Conservation (phyloP, 2,329 filamentous ascomycete genomes). For the Xylariomycetidae sp. region DNA sequence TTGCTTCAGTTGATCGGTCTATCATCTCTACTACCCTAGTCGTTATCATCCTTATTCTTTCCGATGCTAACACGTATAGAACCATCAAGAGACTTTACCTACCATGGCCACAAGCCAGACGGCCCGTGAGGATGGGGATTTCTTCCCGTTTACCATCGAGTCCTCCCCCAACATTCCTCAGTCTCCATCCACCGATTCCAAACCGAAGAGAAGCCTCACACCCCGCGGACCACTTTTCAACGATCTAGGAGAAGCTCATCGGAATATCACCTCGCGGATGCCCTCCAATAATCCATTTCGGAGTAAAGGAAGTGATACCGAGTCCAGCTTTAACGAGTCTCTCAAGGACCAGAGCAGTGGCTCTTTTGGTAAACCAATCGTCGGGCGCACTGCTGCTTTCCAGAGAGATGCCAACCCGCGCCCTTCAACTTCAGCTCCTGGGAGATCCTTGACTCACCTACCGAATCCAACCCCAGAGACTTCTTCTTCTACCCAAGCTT, state of each 20-base stretch:
- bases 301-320: conserved; percentile 4
- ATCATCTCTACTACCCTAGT: too few species aligned
- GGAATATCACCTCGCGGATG: conserved; percentile 30
- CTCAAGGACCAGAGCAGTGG: conserved; percentile 2
- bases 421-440: conserved; percentile 3
- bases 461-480: too few species aligned
- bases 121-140: conserved; percentile 5
- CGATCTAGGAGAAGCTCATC: conserved; percentile 33
- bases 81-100: background rate
- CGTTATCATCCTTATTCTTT: too few species aligned
- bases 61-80: conserved; percentile 4
- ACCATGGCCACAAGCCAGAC: conserved; percentile 11
- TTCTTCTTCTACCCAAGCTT: too few species aligned
- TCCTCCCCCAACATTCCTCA: background rate
- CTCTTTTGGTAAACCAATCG: conserved; percentile 1
- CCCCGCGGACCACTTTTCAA: conserved; percentile 31
- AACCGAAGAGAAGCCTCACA: conserved; percentile 14
- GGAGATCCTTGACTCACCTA: too few species aligned
- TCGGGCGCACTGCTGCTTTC: background rate
- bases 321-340: conserved; percentile 2
- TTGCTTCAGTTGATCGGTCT: too few species aligned
- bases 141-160: conserved; percentile 5
- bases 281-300: conserved; percentile 10
- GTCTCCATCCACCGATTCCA: background rate
- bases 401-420: too few species aligned